A percentile compares a stretch with the other conserved stretches of the same genome.
Conservation (phyloP, 192 early-diverging fungal genomes). For the Powellomyces hirtus region DNA sequence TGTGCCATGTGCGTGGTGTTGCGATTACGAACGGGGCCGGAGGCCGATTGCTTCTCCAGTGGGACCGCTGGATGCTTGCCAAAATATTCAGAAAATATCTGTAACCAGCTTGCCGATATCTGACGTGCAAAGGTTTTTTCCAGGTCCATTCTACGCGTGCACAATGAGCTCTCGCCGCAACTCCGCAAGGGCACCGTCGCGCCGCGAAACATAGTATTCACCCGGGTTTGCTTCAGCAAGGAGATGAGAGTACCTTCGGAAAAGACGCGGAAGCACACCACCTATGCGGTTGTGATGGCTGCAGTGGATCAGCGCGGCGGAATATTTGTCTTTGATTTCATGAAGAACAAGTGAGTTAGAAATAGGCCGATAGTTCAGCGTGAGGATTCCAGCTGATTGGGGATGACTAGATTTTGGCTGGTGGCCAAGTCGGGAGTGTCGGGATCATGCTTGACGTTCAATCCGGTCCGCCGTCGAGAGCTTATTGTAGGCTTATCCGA, state of each 20-base stretch:
- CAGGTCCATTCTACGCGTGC: slow-evolving; percentile 33
- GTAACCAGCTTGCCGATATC: too few relatives aligned
- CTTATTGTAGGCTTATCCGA: slow-evolving; percentile 48
- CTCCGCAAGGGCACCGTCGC: not conserved
- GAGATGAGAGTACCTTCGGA: slow-evolving; percentile 15
- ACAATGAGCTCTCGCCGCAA: slow-evolving; percentile 15
- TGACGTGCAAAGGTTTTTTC: too few relatives aligned
- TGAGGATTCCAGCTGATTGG: too few relatives aligned
- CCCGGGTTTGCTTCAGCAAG: slow-evolving; percentile 25
- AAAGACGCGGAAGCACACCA: not conserved
- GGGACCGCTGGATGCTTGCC: too few relatives aligned
- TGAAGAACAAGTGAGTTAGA: slow-evolving; percentile 44
- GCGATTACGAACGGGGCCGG: too few relatives aligned
- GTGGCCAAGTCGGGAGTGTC: slow-evolving; percentile 45
- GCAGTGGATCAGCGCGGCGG: slow-evolving; percentile 50
- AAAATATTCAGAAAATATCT: too few relatives aligned
- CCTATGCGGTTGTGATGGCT: slow-evolving; percentile 30
- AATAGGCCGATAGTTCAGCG: too few relatives aligned
- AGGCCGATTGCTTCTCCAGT: too few relatives aligned
- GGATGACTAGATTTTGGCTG: slow-evolving; percentile 42
- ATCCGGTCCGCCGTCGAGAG: slow-evolving; percentile 39
- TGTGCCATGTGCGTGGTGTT: too few relatives aligned
- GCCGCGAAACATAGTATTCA: slow-evolving; percentile 31
- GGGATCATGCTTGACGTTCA: slow-evolving; percentile 43
- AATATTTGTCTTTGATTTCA: slow-evolving; percentile 44